phyloP scores from a whole-genome alignment of 306 rosid genomes.

The Potentilla sterilis region DNA sequence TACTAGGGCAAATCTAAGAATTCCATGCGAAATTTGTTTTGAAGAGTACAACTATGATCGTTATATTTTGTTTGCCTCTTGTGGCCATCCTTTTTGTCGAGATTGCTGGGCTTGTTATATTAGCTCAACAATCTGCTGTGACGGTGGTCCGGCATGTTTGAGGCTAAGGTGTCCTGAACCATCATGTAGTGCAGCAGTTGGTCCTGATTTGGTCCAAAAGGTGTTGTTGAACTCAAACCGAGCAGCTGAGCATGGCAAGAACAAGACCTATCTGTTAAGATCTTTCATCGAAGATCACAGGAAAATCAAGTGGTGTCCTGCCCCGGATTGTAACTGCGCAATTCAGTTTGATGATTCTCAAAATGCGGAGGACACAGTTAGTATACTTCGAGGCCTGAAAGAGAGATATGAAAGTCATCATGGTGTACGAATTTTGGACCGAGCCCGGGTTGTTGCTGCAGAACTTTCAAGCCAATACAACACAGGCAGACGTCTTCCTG shows the following conservation, averaged over 20 bases:
- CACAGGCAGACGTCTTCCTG: no score
- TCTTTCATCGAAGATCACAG: neutral
- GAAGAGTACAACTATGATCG: neutral
- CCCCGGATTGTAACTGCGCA: neutral
- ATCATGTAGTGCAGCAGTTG: neutral
- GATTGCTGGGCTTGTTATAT: slow-evolving; percentile 6
- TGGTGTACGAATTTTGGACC: no score
- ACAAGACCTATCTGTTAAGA: neutral
- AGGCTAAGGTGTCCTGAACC: slow-evolving; percentile 9
- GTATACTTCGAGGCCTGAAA: no score
- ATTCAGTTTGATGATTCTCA: neutral
- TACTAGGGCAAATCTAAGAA: neutral
- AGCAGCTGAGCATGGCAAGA: neutral
- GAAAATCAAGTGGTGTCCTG: slow-evolving; percentile 16
- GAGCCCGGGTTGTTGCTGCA: no score
- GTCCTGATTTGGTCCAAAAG: neutral
- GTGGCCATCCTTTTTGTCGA: slow-evolving; percentile 6
- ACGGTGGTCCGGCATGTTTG: neutral
- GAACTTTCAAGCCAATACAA: no score
- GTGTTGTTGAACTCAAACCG: neutral
- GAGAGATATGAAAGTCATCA: no score
- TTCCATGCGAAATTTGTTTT: slow-evolving; percentile 7
- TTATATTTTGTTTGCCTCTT: neutral
- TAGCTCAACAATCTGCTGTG: neutral
- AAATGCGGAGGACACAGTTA: no score